Conservation (phyloP, 2,329 filamentous ascomycete species). For the Neurospora crassa region DNA sequence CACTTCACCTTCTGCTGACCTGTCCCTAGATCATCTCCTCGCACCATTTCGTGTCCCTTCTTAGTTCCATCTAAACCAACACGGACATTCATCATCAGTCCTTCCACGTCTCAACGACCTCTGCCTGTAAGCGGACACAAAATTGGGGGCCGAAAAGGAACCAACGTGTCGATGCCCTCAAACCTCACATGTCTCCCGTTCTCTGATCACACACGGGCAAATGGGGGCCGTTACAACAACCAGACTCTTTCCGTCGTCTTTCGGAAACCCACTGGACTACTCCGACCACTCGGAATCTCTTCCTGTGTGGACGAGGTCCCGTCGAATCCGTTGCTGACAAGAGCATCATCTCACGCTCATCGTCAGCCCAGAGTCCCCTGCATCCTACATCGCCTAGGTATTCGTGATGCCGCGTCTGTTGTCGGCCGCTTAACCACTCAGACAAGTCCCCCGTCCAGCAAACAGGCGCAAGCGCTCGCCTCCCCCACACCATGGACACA, state of each 20-base stretch:
- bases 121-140: not conserved
- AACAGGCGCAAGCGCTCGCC: constrained; percentile 17
- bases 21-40: not conserved
- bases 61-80: not conserved
- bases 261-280: not conserved
- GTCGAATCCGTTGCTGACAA: not conserved
- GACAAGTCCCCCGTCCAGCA: constrained; percentile 3
- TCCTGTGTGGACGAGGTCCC: not conserved
- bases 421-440: constrained; percentile 7
- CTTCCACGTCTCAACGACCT: not conserved
- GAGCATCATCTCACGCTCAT: not conserved
- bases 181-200: not conserved
- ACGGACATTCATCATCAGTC: not conserved
- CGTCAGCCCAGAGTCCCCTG: not conserved
- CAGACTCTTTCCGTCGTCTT: not conserved
- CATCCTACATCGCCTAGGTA: not conserved
- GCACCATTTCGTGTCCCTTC: not conserved
- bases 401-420: not conserved
- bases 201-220: not conserved
- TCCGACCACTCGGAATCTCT: not conserved
- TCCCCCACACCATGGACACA: constrained; percentile 9
- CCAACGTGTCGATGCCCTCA: not conserved
- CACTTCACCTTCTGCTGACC: not conserved
- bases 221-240: not conserved
- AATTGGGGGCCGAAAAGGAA: not conserved